Base-by-base conservation (phyloP, 139 green algal genomes). In the Penium margaritaceum region DNA sequence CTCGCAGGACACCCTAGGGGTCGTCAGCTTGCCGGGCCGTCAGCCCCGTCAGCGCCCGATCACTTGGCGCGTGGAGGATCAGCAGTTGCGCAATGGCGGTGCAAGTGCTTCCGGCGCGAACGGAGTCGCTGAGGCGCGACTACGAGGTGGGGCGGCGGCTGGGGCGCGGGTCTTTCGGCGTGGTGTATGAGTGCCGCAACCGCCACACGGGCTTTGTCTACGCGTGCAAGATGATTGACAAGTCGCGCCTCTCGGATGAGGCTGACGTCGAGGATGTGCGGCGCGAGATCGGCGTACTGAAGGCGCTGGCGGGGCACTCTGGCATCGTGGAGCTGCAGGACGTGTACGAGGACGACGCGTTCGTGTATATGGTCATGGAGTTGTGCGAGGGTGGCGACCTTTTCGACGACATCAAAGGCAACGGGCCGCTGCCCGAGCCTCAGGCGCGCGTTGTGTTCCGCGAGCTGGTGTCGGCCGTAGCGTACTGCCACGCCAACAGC, bases 281-380 rank as follows among this genome's bases (percentile, higher is more conserved):
- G 7, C 17, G 65, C 39, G 65, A 73, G 37, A 38, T 73, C 27
- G 35, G 43, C 19, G 35, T 58, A 7, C n/a, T 73, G 37, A 33
- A 27, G 65, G 15, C 19, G 19, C 65, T 73, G 21, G n/a, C 17
- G 2, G 65, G 65, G 15, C 65, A 73, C 53, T 38, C 65, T 24
- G 63, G 63, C 65, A n/a, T 73, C 4, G 65, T 73, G 3, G 65
- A 41, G 38, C 34, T 73, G 19, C 38, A 51, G 19, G 65, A 41
- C 3, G 35, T 73, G 38, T 73, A 73, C 53, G 65, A 73, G 53
- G 65, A 73, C 53, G 38, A 58, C 17, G 32, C 9, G n/a, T 15
- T 30, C 38, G 43, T 75, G 47, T 64, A 75, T 38, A 30, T 75
- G 9, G 30, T 75, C 6, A 75, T 75, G 67, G 67, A 75, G 47